Percentiles rank a stretch among this genome's conserved stretches.
Conservation (phyloP, 1,284 basidiomycete genomes). For the Mycosarcoma mackinlayi region DNA sequence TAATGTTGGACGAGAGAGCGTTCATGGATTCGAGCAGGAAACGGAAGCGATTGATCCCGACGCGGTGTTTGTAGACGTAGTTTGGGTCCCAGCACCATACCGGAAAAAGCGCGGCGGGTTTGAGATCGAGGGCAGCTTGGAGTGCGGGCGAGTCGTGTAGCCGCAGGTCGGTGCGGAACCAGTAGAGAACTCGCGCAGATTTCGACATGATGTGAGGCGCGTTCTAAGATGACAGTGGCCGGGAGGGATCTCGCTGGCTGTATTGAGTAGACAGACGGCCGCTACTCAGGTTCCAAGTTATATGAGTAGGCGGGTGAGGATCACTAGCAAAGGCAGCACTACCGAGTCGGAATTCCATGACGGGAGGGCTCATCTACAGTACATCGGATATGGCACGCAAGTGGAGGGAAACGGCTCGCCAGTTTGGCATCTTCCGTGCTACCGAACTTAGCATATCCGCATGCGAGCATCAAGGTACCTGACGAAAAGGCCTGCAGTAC, state of each 20-base stretch:
- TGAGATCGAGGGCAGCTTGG: slow-evolving; percentile 69
- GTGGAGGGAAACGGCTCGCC: too few species aligned
- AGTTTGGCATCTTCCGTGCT: too few species aligned
- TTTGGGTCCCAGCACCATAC: slow-evolving; percentile 68
- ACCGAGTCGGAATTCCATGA: too few species aligned
- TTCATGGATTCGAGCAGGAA: slow-evolving; percentile 71
- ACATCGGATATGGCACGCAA: too few species aligned
- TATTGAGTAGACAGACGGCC: too few species aligned
- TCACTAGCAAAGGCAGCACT: too few species aligned
- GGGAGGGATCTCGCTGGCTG: background rate
- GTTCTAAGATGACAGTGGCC: background rate
- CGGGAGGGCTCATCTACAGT: too few species aligned
- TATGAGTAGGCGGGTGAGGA: too few species aligned
- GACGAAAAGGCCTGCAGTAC: too few species aligned
- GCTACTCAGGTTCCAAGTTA: too few species aligned
- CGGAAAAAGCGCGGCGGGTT: slow-evolving; percentile 70
- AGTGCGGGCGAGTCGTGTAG: slow-evolving; percentile 72
- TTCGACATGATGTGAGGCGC: slow-evolving; percentile 28
- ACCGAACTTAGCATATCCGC: too few species aligned
- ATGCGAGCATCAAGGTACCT: too few species aligned
- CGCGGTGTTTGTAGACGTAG: slow-evolving; percentile 71
- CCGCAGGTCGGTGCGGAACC: slow-evolving; percentile 72
- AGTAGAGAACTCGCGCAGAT: slow-evolving; percentile 69
- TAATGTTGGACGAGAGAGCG: slow-evolving; percentile 69
- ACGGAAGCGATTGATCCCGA: slow-evolving; percentile 71